A percentile compares a stretch with the other conserved stretches of the same genome.
These are phyloP conservation scores for Beauveria sp. DNA, from an alignment of 2,329 filamentous ascomycete species.

Conservation along the genomic window DNA sequence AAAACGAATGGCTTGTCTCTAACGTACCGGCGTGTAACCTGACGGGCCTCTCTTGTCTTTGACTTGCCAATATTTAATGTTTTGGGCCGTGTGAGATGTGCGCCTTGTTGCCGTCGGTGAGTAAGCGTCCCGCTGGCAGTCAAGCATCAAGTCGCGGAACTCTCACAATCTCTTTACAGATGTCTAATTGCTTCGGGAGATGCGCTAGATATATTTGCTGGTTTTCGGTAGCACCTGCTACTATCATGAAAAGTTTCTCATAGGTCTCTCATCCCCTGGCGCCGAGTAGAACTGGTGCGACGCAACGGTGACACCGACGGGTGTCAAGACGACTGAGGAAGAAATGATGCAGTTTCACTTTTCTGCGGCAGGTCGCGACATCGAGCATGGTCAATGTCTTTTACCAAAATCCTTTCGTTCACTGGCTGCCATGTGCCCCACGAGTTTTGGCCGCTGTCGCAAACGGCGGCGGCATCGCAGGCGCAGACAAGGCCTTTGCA, in stretches of 20 bases:
- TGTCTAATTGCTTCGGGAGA: not conserved
- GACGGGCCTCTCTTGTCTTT: not conserved
- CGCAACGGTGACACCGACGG: not conserved
- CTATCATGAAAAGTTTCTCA: not conserved
- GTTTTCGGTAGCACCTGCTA: too few species aligned
- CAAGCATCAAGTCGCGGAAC: not conserved
- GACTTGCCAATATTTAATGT: not conserved
- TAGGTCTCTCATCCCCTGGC: not conserved
- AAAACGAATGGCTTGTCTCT: not conserved
- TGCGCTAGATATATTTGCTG: not conserved
- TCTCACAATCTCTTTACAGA: not conserved
- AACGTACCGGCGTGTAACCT: not conserved
- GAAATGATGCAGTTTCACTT: not conserved
- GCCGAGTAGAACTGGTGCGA: not conserved
- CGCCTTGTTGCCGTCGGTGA: not conserved
- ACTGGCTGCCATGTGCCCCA: conserved; percentile 5
- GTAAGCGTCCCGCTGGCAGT: not conserved
- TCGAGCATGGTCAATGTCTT: not conserved
- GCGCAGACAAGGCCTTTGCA: not conserved
- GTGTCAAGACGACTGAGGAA: not conserved
- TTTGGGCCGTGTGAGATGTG: not conserved
- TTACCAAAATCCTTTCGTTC: not conserved
- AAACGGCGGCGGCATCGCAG: not conserved
- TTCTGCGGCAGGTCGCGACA: not conserved
- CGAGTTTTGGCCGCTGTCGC: not conserved